Evolutionary conservation across 176 grass and related monocot species (phyloP), one percentile per base, ranked within the genome.

Genomic region (Microstegium vimineum): DNA sequence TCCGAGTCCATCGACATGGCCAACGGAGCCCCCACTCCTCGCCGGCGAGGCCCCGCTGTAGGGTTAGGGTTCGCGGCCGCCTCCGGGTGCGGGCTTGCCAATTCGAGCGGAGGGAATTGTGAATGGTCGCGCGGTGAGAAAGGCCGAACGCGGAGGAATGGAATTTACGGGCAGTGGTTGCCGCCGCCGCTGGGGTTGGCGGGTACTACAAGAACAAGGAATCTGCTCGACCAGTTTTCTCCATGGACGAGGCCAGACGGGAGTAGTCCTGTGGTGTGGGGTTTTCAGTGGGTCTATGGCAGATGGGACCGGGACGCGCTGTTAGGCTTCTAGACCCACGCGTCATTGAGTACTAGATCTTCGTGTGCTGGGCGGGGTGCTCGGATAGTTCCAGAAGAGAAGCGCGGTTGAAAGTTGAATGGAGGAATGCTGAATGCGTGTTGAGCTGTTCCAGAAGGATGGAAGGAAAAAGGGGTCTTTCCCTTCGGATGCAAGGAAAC

Each of bases 1-100:
- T 91, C 94, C 77, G 94, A 93, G 76, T 97, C 94, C 74, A 90
- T 89, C 86, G 94, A 97, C 90, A 93, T 91, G 75, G 64, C 78
- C n/a, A 22, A 27, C 60, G 26, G 1, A 28, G 60, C 26, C 60
- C n/a, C 56, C 69, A 54, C 78, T 6, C 17, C 15, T 8, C 13
- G 43, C 45, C 38, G 23, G n/a, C 87, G 38, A 22, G 4, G 31
- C 45, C 52, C 38, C 54, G 72, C 64, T 13, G 28, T 70, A 49
- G 57, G 23, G 38, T 51, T 75, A 81, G 84, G 77, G 77, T 74
- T 86, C 28, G 66, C 5, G 1, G 16, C 34, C 35, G 6, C 23
- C 73, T 37, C 32, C 51, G 17, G 47, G 34, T 45, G 38, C 14
- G 35, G 45, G 46, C 3, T 33, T 15, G n/a, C 30, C n/a, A 31